Conservation (phyloP, 148 eudicot species). For the Selenicereus undatus region DNA sequence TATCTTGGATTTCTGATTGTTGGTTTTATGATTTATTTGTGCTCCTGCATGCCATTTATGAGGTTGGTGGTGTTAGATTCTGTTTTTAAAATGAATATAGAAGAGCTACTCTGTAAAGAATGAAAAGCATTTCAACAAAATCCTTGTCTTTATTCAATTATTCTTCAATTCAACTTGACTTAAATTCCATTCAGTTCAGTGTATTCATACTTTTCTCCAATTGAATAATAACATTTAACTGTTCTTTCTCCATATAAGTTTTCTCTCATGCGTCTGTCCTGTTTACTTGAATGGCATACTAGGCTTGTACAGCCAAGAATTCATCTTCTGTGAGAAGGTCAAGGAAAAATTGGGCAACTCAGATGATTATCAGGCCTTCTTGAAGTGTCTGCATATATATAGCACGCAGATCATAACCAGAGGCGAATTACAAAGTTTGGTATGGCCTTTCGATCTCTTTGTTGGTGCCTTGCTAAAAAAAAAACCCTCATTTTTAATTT, state of each 20-base stretch:
- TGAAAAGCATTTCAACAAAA: too few relatives aligned
- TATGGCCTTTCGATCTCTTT: constrained; percentile 32
- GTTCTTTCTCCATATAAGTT: not conserved
- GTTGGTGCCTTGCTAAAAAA: not conserved
- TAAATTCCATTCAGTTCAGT: too few relatives aligned
- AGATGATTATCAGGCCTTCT: constrained; percentile 89
- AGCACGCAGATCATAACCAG: constrained; percentile 92
- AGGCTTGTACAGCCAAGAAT: constrained; percentile 76
- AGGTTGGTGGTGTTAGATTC: too few relatives aligned
- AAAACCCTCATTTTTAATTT: not conserved
- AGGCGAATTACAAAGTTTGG: constrained; percentile 82
- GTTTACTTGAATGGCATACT: constrained; percentile 23
- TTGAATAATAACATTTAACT: not conserved
- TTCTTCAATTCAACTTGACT: too few relatives aligned
- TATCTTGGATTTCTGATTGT: too few relatives aligned
- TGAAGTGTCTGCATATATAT: constrained; percentile 95
- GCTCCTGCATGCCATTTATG: too few relatives aligned
- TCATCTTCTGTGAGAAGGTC: constrained; percentile 83
- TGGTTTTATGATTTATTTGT: too few relatives aligned
- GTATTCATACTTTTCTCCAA: too few relatives aligned
- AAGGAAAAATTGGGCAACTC: constrained; percentile 74
- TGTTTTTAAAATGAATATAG: too few relatives aligned
- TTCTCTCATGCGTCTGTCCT: not conserved
- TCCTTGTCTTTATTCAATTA: too few relatives aligned
- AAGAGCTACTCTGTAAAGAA: too few relatives aligned